phyloP scores from a whole-genome alignment of 306 rosid species.

The Vicia faba region DNA sequence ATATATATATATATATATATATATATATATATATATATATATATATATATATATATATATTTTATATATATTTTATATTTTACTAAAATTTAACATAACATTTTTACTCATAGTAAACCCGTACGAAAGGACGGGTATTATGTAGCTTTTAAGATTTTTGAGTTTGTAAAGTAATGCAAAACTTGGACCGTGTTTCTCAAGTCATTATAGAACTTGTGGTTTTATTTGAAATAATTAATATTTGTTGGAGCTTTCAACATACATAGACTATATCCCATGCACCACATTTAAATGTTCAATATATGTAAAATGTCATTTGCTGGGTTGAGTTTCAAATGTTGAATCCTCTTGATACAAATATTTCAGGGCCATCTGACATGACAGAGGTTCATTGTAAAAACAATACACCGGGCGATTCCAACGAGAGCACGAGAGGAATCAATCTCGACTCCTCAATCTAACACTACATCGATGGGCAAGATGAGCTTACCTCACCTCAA shows the following conservation, averaged over 20 bases:
- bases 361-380: neutral
- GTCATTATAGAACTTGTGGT: neutral
- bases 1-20: too few species aligned
- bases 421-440: neutral
- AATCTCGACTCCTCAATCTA: neutral
- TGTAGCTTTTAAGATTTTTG: too few species aligned
- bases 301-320: neutral
- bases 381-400: constrained; percentile 6
- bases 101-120: too few species aligned
- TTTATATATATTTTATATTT: too few species aligned
- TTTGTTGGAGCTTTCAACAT: neutral
- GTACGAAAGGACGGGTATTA: too few species aligned
- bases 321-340: constrained; percentile 6
- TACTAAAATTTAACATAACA: too few species aligned
- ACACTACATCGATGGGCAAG: neutral
- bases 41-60: too few species aligned
- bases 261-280: neutral
- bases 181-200: neutral
- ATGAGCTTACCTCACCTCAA: constrained; percentile 7
- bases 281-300: constrained; percentile 1
- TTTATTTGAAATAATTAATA: constrained; percentile 1
- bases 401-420: constrained; percentile 7
- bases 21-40: too few species aligned
- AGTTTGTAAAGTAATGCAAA: neutral
- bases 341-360: constrained; percentile 1